Evolutionary conservation across 73 alveolate species (phyloP), one percentile per base, ranked within the genome.

Genomic region (Stentor roeselii): DNA sequence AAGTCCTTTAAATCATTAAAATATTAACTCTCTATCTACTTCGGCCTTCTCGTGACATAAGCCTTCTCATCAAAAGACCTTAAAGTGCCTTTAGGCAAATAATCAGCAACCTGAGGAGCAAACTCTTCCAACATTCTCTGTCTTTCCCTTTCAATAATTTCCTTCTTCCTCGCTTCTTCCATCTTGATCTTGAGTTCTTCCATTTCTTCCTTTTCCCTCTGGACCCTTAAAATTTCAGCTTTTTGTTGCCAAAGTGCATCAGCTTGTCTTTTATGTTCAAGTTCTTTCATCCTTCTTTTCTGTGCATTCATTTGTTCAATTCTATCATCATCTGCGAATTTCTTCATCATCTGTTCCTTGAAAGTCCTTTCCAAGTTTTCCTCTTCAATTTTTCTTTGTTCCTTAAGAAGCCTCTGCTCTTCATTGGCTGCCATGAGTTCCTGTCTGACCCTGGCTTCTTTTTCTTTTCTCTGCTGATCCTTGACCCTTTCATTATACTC

Each of bases 251-350:
- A 93, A 35, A 91, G 85, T 59, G 84, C 82, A 78, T 93, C 98
- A 40, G 92, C 96, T 84, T 93, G 95, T 86, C 94, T 90, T 60
- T 93, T 91, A 76, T 91, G 95, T 61, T 91, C 98, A 78, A 60
- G 76, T 83, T 91, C 96, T 86, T 92, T 91, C 94, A 91, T 92
- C 82, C 95, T 93, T 78, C 98, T 89, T 86, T 91, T 91, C 78
- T 91, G 86, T 60, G 91, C 93, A 84, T 93, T 93, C 91, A 89
- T 90, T 78, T 88, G 89, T 59, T 93, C 98, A 61, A 93, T 84
- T 60, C 94, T 85, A 67, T 93, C 98, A 85, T 93, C 98, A 42
- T 93, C 95, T 59, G 95, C 95, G 89, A 89, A 93, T 83, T 93
- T 92, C 40, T 89, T 93, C 95, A 92, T 88, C 84, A 93, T 89